Conservation (phyloP, 73 alveolate species). For the Paramecium biaurelia region DNA sequence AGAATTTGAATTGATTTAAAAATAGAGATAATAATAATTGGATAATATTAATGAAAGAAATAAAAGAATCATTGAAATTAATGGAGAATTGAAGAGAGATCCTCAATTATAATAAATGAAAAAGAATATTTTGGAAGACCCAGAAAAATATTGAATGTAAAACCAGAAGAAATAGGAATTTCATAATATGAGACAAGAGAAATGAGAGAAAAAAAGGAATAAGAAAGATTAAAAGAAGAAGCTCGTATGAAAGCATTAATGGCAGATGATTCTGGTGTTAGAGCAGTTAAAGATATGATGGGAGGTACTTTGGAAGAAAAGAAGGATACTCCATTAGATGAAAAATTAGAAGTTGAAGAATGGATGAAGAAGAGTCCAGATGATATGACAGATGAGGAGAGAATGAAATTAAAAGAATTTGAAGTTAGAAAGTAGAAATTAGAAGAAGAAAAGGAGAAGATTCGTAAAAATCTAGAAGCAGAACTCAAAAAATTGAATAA, state of each 20-base stretch:
- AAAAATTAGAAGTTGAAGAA: constrained; percentile 89
- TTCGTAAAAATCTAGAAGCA: constrained; percentile 86
- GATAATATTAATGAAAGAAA: constrained; percentile 87
- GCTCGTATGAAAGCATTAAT: constrained; percentile 92
- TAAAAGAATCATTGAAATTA: constrained; percentile 87
- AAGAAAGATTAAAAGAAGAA: constrained; percentile 87
- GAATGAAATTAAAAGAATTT: constrained; percentile 85
- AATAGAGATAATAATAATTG: constrained; percentile 85
- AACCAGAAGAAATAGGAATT: constrained; percentile 83
- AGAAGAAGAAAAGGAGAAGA: constrained; percentile 94
- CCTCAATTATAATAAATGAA: constrained; percentile 85
- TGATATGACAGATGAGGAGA: constrained; percentile 96
- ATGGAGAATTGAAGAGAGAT: constrained; percentile 83
- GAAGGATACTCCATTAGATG: constrained; percentile 85
- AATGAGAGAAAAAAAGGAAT: constrained; percentile 88
- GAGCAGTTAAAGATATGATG: constrained; percentile 96
- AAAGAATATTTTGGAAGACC: constrained; percentile 80
- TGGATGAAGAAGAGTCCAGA: constrained; percentile 95
- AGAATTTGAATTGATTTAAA: constrained; percentile 82
- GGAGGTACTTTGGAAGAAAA: constrained; percentile 92
- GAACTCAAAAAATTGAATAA: constrained; percentile 79
- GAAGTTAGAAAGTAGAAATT: constrained; percentile 87
- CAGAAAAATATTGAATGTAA: constrained; percentile 87
- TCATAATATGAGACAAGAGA: constrained; percentile 89
- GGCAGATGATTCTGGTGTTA: constrained; percentile 94